Conservation (phyloP, 2,329 filamentous ascomycete species). For the Zalaria obscura region DNA sequence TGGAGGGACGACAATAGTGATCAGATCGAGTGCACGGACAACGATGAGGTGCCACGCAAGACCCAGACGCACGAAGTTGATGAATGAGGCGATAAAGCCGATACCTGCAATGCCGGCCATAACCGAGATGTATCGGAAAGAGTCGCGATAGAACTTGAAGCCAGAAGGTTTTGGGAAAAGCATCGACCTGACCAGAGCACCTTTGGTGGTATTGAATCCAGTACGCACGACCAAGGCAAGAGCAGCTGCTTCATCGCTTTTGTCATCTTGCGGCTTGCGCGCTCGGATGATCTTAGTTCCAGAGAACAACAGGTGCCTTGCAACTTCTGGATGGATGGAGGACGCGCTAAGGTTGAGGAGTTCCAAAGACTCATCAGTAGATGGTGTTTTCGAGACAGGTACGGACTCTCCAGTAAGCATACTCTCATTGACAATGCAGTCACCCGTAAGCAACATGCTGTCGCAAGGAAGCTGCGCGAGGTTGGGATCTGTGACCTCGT, state of each 20-base stretch:
- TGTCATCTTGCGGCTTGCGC: conserved; percentile 71
- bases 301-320: conserved; percentile 82
- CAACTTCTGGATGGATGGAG: conserved; percentile 68
- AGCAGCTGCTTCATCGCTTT: conserved; percentile 76
- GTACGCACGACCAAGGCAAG: conserved; percentile 86
- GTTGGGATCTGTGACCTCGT: conserved; percentile 89
- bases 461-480: conserved; percentile 82
- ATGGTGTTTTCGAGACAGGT: conserved; percentile 82
- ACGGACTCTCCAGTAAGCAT: conserved; percentile 98
- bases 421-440: conserved; percentile 98
- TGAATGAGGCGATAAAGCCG: conserved; percentile 78
- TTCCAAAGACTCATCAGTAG: conserved; percentile 65
- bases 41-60: conserved; percentile 84
- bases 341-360: conserved; percentile 66
- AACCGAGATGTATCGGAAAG: conserved; percentile 93
- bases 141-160: conserved; percentile 97
- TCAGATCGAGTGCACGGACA: conserved; percentile 80
- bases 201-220: conserved; percentile 96
- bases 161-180: conserved; percentile 95
- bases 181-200: conserved; percentile 91
- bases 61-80: conserved; percentile 80
- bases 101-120: conserved; percentile 79
- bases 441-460: conserved; percentile 77
- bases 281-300: conserved; percentile 93
- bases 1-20: conserved; percentile 94